phyloP scores from a whole-genome alignment of 2,329 filamentous ascomycete genomes.

The Colletotrichum sp. region DNA sequence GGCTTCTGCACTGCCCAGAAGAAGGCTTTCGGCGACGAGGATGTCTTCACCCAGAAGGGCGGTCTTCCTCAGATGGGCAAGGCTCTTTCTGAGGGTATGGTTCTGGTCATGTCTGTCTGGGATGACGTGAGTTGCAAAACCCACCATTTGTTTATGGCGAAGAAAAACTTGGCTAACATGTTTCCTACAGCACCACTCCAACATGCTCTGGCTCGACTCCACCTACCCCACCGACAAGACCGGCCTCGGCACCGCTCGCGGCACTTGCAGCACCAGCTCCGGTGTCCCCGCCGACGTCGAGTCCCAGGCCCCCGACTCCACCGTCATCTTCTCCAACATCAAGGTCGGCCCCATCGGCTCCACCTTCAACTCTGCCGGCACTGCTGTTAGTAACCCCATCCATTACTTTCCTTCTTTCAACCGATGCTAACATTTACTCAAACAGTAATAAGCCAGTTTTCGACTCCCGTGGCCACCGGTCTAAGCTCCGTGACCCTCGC shows the following conservation, averaged over 20 bases:
- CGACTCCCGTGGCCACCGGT: background rate
- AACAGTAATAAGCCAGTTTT: background rate
- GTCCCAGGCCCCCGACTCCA: slow-evolving; percentile 47
- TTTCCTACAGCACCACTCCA: slow-evolving; percentile 52
- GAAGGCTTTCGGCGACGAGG: slow-evolving; percentile 59
- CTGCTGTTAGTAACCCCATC: background rate
- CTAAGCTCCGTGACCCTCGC: too few relatives aligned
- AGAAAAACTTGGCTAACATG: background rate
- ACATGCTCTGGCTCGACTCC: slow-evolving; percentile 80
- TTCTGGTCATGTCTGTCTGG: slow-evolving; percentile 59
- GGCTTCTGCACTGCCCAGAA: slow-evolving; percentile 66
- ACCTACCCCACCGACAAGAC: slow-evolving; percentile 60
- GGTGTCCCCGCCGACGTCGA: slow-evolving; percentile 59
- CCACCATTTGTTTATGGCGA: background rate
- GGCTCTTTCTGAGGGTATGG: slow-evolving; percentile 47
- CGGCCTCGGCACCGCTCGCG: slow-evolving; percentile 54
- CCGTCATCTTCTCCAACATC: slow-evolving; percentile 60
- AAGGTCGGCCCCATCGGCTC: slow-evolving; percentile 58
- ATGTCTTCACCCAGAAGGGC: slow-evolving; percentile 59
- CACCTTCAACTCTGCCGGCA: slow-evolving; percentile 42
- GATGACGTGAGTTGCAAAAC: slow-evolving; percentile 51
- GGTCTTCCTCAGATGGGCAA: slow-evolving; percentile 62
- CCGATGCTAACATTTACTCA: background rate
- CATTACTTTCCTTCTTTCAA: rapidly evolving
- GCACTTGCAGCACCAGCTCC: slow-evolving; percentile 56